Conservation (phyloP, 2,329 filamentous ascomycete genomes). For the Exophiala lecanii-corni region DNA sequence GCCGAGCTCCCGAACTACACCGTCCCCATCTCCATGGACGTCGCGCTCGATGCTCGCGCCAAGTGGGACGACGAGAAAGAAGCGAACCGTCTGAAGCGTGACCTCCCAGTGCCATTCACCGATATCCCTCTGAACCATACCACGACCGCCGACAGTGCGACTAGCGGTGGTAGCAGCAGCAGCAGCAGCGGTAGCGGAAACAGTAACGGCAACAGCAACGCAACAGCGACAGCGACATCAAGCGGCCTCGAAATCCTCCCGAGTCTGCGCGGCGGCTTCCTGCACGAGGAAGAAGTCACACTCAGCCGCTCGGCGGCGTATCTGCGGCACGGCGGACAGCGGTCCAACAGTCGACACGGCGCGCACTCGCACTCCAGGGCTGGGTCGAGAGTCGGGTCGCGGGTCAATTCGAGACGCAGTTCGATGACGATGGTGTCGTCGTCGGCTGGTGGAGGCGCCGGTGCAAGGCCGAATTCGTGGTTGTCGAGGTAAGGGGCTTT, state of each 20-base stretch:
- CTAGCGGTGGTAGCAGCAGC: not conserved
- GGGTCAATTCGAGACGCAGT: not conserved
- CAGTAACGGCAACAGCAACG: not conserved
- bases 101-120: not conserved
- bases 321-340: not conserved
- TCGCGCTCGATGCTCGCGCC: not conserved
- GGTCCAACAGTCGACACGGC: not conserved
- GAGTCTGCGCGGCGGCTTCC: not conserved
- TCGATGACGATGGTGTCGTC: not conserved
- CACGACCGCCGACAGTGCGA: not conserved
- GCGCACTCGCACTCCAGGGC: not conserved
- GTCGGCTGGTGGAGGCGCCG: too few relatives aligned
- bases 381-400: not conserved
- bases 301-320: conserved; percentile 1
- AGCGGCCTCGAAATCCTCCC: not conserved
- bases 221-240: not conserved
- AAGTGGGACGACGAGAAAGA: not conserved
- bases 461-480: too few relatives aligned
- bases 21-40: not conserved
- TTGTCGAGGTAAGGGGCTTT: too few relatives aligned
- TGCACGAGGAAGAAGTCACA: not conserved
- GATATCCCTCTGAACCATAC: not conserved
- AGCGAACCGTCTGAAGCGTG: not conserved
- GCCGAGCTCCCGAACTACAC: conserved; percentile 1
- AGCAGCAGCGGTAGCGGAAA: not conserved